Base-by-base conservation (phyloP, 2,329 filamentous ascomycete genomes). In the Lomentospora prolificans region DNA sequence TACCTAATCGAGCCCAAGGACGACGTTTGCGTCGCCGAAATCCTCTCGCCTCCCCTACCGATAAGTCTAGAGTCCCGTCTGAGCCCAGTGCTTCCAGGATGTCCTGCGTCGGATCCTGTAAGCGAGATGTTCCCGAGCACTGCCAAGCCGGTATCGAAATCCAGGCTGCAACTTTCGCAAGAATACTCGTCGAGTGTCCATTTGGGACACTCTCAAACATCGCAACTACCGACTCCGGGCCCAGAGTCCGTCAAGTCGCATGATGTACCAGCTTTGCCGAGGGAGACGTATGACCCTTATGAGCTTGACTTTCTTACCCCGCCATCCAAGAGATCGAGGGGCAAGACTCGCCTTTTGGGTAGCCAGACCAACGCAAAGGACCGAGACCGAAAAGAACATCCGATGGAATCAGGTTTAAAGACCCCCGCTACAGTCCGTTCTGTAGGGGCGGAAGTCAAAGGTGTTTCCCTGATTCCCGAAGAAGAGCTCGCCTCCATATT, bases 401-500 rank as follows among this genome's bases (percentile, higher is more conserved):
- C 19, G 4, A 41, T 2, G 8, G 41, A 19, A 14, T 22, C 51
- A 12, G 22, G 17, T n/a, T 4, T 17, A 6, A 50, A 50, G 46
- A 50, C 46, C 14, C 46, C 3, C 3, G 46, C 14, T 41, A 41
- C 36, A 41, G 19, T 41, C 9, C 19, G 12, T 17, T 41, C 36
- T 9, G 36, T 17, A 9, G 36, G 36, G 36, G n/a, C 36, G 12
- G 28, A 30, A 19, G 50, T 17, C 4, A 28, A 51, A 51, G 28
- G 50, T 30, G 22, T 12, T 41, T 25, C 51, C 1, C 30, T 53
- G 17, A 25, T 54, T 3, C 44, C 28, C 10, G 28, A 50, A 10
- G 53, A 31, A 22, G 53, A 55, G 24, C 27, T 55, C 3, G 53
- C 19, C 3, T 19, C 53, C 12, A 33, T 48, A 10, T 55, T 55